A percentile compares a stretch with the other conserved stretches of the same genome.
Conservation (phyloP, 495 filamentous ascomycete species). For the Tuber brumale region DNA sequence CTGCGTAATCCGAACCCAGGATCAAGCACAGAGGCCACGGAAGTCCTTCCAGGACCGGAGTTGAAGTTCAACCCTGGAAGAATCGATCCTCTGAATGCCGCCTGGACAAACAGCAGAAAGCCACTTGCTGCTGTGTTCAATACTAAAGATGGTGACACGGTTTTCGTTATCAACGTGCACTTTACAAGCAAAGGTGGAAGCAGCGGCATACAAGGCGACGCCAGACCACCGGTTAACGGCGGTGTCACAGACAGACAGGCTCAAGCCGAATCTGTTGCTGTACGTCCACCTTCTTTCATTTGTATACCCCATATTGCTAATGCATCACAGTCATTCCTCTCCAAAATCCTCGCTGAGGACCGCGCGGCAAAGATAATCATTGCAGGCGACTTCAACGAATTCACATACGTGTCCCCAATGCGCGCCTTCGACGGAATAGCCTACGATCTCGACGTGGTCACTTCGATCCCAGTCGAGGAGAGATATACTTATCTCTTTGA, state of each 20-base stretch:
- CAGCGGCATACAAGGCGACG: conserved; percentile 52
- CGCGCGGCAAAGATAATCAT: conserved; percentile 47
- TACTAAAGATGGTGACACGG: conserved; percentile 45
- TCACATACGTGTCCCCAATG: conserved; percentile 51
- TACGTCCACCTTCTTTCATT: conserved; percentile 1
- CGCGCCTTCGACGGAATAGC: conserved; percentile 45
- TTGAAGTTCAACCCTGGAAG: conserved; percentile 56
- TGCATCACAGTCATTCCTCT: conserved; percentile 38
- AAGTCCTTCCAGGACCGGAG: conserved; percentile 47
- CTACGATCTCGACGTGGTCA: conserved; percentile 52
- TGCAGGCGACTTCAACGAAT: conserved; percentile 61
- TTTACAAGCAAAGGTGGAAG: conserved; percentile 54
- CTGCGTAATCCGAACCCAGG: conserved; percentile 50
- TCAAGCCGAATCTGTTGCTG: conserved; percentile 49
- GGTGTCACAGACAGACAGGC: conserved; percentile 47
- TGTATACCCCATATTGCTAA: background rate
- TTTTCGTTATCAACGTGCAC: conserved; percentile 61
- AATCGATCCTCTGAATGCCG: conserved; percentile 52
- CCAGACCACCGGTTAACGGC: conserved; percentile 56
- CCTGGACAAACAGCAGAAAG: conserved; percentile 52
- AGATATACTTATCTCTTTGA: conserved; percentile 57
- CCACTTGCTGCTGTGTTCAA: conserved; percentile 56
- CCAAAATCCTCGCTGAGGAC: conserved; percentile 46
- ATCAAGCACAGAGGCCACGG: conserved; percentile 45
- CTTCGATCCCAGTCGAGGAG: conserved; percentile 46